Conservation (phyloP, 805 yeast genomes). For the Huiozyma sinensis region DNA sequence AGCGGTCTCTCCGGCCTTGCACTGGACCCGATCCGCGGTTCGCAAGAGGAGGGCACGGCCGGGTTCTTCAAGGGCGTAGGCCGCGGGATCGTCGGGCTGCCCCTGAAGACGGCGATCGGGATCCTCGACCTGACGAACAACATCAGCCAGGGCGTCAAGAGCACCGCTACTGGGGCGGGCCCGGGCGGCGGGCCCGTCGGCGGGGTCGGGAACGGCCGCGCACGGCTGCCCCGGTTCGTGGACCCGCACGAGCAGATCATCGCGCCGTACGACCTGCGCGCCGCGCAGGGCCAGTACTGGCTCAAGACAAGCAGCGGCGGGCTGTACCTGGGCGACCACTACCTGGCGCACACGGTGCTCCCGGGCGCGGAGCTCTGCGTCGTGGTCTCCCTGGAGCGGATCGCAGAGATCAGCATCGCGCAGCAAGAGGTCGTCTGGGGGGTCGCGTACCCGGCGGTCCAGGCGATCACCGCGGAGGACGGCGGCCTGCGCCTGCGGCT, state of each 20-base stretch:
- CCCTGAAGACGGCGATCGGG: conserved; percentile 95
- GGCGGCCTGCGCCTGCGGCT: conserved; percentile 68
- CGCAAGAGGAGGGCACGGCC: conserved; percentile 73
- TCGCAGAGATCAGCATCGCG: conserved; percentile 57
- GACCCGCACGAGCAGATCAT: conserved; percentile 55
- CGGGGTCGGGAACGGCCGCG: not conserved
- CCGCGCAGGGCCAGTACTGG: conserved; percentile 93
- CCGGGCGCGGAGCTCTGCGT: conserved; percentile 74
- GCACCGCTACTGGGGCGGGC: conserved; percentile 84
- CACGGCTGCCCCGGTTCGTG: conserved; percentile 56
- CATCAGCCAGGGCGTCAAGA: conserved; percentile 87
- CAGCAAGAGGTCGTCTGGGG: conserved; percentile 61
- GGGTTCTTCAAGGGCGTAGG: conserved; percentile 94
- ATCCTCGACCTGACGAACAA: conserved; percentile 85
- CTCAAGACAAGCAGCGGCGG: conserved; percentile 79
- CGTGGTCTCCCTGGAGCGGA: conserved; percentile 60
- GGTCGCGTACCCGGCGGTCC: conserved; percentile 51
- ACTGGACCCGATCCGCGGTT: conserved; percentile 82
- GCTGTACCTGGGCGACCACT: conserved; percentile 54
- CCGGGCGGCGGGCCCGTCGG: not conserved
- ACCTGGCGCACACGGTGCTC: conserved; percentile 75
- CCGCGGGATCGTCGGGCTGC: conserved; percentile 87
- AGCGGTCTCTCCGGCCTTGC: conserved; percentile 90
- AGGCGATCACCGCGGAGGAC: conserved; percentile 61
- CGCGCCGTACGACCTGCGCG: conserved; percentile 66